Evolutionary conservation across 2,329 filamentous ascomycete species (phyloP), one percentile per base, ranked within the genome.

Genomic region (Nemania abortiva): DNA sequence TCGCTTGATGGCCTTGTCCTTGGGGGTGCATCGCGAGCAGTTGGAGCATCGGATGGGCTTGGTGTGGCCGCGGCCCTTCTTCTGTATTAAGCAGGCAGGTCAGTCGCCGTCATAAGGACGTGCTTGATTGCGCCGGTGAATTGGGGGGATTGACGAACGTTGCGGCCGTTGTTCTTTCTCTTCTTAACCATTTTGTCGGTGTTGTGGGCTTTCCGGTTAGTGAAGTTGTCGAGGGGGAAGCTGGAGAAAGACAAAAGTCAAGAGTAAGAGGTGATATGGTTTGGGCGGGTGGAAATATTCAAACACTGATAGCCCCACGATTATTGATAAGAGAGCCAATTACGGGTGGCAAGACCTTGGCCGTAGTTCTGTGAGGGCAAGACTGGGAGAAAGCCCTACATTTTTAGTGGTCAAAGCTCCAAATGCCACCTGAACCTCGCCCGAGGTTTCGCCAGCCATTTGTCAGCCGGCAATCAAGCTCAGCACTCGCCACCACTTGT

Each of bases 1-100:
- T 88, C 96, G 91, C 94, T 99, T 99, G 91, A 99, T 98, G 79
- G 97, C 96, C 94, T 99, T 99, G 83, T 99, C 96, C 92, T 99
- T 99, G 85, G 95, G 95, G 72, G 93, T 97, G 89, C 92, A 94
- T 87, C 92, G 89, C 83, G 87, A 89, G 88, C 88, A 90, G 87
- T 90, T 90, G 84, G 84, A 87, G 87, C 88, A 90, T 79, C 88
- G 93, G 88, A 99, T 97, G 82, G 96, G 97, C 91, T 99, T 99
- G 88, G 97, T 94, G 90, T 98, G 95, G 89, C 96, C 96, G 85
- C 96, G 94, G 85, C 96, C 95, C 88, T 97, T 97, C 71, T 72
- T 72, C 70, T 71, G 34, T 70, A 71, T 63, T n/a, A 53, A 63
- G 63, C 63, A 59, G 69, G 59, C 65, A 64, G 74, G 61, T 69